Evolutionary conservation across 768 basidiomycete genomes (phyloP).

Genomic region (Naganishia randhawae): DNA sequence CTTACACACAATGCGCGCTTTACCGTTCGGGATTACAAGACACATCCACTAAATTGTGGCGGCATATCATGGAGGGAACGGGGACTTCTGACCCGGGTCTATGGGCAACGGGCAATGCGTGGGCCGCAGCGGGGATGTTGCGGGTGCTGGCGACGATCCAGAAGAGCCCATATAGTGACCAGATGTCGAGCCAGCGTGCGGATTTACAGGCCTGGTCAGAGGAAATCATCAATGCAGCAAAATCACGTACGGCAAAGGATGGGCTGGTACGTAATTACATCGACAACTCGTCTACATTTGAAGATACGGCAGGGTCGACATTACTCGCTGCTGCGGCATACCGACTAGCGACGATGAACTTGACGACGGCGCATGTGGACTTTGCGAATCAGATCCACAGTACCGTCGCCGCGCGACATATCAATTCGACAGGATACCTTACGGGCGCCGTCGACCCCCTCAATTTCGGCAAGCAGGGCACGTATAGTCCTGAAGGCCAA

Average conservation of each 20-base stretch:
- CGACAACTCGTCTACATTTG: slow-evolving; percentile 45
- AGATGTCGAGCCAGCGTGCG: slow-evolving; percentile 46
- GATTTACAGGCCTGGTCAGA: slow-evolving; percentile 50
- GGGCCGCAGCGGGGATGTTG: slow-evolving; percentile 54
- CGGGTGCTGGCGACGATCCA: slow-evolving; percentile 53
- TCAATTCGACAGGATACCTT: slow-evolving; percentile 52
- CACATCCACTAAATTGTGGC: slow-evolving; percentile 49
- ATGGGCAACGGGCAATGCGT: slow-evolving; percentile 55
- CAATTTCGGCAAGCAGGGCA: slow-evolving; percentile 45
- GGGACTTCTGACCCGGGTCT: slow-evolving; percentile 45
- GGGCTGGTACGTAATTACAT: slow-evolving; percentile 53
- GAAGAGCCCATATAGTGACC: slow-evolving; percentile 39
- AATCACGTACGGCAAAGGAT: slow-evolving; percentile 42
- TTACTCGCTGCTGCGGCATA: slow-evolving; percentile 42
- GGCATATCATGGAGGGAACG: slow-evolving; percentile 48
- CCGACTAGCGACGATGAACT: slow-evolving; percentile 48
- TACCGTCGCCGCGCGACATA: slow-evolving; percentile 43
- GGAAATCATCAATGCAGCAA: slow-evolving; percentile 50
- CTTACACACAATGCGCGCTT: slow-evolving; percentile 53
- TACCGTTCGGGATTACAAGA: slow-evolving; percentile 52
- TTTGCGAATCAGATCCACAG: slow-evolving; percentile 48
- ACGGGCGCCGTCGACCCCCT: slow-evolving; percentile 52
- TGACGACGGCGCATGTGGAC: slow-evolving; percentile 45
- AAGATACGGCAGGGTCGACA: slow-evolving; percentile 52
- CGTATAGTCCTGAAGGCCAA: slow-evolving; percentile 47